phyloP scores from a whole-genome alignment of 2,329 filamentous ascomycete species.

The Calonectria hongkongensis region DNA sequence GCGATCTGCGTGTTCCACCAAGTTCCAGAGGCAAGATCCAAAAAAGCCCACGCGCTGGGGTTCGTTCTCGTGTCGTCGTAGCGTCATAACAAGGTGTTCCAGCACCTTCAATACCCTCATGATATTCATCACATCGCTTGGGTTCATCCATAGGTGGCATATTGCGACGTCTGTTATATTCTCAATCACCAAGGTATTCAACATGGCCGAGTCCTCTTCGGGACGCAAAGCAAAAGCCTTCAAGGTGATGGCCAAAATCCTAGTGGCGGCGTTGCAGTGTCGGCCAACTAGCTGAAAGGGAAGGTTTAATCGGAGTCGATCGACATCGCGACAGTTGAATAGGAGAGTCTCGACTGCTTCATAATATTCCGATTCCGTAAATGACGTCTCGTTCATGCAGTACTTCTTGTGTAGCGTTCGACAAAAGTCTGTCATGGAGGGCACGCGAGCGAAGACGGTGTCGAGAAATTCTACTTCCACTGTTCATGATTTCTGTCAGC shows the following conservation, averaged over 20 bases:
- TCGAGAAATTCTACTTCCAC: conserved; percentile 70
- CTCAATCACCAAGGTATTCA: conserved; percentile 70
- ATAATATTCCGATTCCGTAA: conserved; percentile 70
- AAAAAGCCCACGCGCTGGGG: conserved; percentile 61
- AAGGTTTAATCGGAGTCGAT: conserved; percentile 69
- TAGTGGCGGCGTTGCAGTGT: conserved; percentile 67
- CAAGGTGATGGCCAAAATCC: conserved; percentile 72
- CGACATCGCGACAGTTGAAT: conserved; percentile 65
- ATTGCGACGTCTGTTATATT: conserved; percentile 70
- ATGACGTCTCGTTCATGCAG: conserved; percentile 69
- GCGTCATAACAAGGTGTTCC: conserved; percentile 67
- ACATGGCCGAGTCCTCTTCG: conserved; percentile 64
- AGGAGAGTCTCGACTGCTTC: conserved; percentile 64
- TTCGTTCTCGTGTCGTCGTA: conserved; percentile 66
- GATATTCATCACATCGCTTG: conserved; percentile 70
- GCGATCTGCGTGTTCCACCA: conserved; percentile 66
- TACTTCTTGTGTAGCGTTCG: conserved; percentile 65
- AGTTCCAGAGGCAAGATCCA: conserved; percentile 68
- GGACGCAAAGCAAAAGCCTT: conserved; percentile 67
- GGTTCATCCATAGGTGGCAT: conserved; percentile 70
- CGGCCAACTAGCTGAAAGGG: conserved; percentile 70
- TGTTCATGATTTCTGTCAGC: conserved; percentile 53
- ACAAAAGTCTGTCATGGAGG: conserved; percentile 67
- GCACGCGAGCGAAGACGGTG: conserved; percentile 66
- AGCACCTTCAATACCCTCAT: conserved; percentile 64